Base-by-base conservation (phyloP, 805 yeast genomes). In the Ascoidea rubescens region DNA sequence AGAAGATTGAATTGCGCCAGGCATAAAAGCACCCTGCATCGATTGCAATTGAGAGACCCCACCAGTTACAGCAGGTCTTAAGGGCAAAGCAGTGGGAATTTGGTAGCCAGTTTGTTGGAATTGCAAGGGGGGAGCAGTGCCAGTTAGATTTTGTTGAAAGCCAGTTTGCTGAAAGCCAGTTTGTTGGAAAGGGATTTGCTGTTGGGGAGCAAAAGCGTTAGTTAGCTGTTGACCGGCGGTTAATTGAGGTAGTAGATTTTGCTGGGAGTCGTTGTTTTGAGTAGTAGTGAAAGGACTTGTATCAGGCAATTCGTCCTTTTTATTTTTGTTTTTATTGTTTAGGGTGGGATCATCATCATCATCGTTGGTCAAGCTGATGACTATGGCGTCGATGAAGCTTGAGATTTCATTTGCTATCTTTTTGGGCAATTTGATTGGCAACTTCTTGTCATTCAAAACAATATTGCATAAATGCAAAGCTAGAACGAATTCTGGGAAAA, bases 401-500 rank as follows among this genome's bases (percentile, higher is more conserved):
- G 82, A 77, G 10, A 91, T 96, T 66, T 91, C 97, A 62, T 84
- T 86, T 62, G 73, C 72, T 69, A 88, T 79, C 56, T 77, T 80
- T 21, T 76, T 75, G 33, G 95, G 96, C 58, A 91, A 68, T 46
- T 71, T 73, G 47, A 71, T 71, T 2, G 98, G 97, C 55, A 90
- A 71, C 6, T 82, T 71, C 58, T 86, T 89, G 44, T 96, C 96
- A 59, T 78, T 80, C 58, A 87, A 72, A 0, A 84, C 84, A 61
- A 79, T 67, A 59, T 86, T 84, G 63, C 96, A 89, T 59, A 91
- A 72, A 65, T 89, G 91, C 73, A 91, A 80, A 16, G 96, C 89
- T 57, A 91, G 72, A 14, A 95, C 95, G 72, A 91, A 91, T 66
- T 91, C 97, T 1, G 98, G 98, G 63, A 90, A 91, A 59, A 91